These are phyloP conservation scores for Chrysoporthe deuterocubensis DNA, from an alignment of 2,329 filamentous ascomycete species.

Conservation along the genomic window DNA sequence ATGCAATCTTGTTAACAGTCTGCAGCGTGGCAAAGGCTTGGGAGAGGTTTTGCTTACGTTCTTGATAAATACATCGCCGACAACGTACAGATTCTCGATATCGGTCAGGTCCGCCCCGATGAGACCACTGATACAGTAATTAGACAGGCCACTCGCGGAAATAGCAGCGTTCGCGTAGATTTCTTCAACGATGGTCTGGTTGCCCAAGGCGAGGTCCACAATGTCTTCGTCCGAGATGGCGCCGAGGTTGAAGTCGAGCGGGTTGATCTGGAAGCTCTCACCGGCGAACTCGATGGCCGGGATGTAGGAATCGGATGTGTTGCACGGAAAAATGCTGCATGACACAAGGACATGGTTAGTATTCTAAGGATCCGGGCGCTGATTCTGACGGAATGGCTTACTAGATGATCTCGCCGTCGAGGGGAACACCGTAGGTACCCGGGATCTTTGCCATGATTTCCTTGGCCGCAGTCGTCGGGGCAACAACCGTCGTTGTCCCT, in stretches of 20 bases:
- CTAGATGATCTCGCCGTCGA: constrained; percentile 20
- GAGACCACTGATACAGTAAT: constrained; percentile 14
- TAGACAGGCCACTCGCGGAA: not conserved
- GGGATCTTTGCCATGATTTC: constrained; percentile 22
- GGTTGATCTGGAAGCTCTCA: constrained; percentile 23
- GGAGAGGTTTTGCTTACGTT: constrained; percentile 1
- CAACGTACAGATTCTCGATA: constrained; percentile 18
- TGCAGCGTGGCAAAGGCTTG: not conserved
- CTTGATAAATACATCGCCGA: constrained; percentile 22
- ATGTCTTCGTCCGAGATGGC: constrained; percentile 16
- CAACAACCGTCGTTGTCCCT: constrained; percentile 12
- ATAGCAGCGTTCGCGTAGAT: not conserved
- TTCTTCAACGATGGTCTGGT: constrained; percentile 14
- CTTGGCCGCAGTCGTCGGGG: constrained; percentile 13
- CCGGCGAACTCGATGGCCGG: constrained; percentile 17
- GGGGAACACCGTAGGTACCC: not conserved
- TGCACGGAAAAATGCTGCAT: constrained; percentile 18
- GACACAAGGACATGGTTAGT: not conserved
- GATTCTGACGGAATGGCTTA: not conserved
- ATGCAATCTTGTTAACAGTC: not conserved
- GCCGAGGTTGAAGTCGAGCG: constrained; percentile 21
- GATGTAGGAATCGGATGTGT: constrained; percentile 14
- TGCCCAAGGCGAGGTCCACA: constrained; percentile 16
- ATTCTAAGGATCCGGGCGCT: not conserved
- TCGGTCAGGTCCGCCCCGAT: constrained; percentile 14